Evolutionary conservation across 257 asterid species (phyloP).

Genomic region (Sherardia arvensis): DNA sequence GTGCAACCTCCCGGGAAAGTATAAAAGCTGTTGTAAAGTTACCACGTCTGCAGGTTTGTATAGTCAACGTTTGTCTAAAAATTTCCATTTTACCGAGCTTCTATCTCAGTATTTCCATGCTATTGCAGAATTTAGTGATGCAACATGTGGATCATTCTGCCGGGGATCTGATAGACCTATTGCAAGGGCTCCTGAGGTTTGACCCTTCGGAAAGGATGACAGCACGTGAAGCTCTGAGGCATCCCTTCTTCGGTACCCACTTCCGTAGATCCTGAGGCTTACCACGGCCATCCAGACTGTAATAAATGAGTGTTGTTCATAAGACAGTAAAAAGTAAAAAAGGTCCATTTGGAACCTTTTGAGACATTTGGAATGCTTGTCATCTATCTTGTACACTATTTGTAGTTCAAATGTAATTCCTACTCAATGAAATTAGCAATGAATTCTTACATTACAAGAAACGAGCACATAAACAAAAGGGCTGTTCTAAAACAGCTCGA

Average conservation of each 20-base stretch:
- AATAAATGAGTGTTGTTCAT: constrained; percentile 1
- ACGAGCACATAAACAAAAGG: not conserved
- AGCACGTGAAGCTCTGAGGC: constrained; percentile 39
- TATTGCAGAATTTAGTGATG: constrained; percentile 40
- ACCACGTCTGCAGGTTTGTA: constrained; percentile 40
- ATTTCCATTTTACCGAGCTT: not conserved
- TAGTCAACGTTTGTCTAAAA: too few relatives aligned
- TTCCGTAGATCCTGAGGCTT: constrained; percentile 16
- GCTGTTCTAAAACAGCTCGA: constrained; percentile 4
- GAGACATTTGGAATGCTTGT: constrained; percentile 3
- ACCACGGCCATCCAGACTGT: not conserved
- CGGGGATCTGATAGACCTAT: constrained; percentile 39
- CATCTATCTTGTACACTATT: not conserved
- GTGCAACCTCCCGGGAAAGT: constrained; percentile 45
- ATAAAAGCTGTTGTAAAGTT: constrained; percentile 37
- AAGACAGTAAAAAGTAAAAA: not conserved
- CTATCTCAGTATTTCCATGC: not conserved
- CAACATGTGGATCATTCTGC: constrained; percentile 48
- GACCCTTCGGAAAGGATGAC: constrained; percentile 34
- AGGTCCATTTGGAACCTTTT: not conserved
- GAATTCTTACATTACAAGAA: not conserved
- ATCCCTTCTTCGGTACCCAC: constrained; percentile 37
- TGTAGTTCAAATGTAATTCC: not conserved
- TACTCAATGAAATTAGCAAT: not conserved
- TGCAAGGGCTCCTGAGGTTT: constrained; percentile 38